phyloP scores from a whole-genome alignment of 805 yeast species.

The Sungouiozyma intestinalis region DNA sequence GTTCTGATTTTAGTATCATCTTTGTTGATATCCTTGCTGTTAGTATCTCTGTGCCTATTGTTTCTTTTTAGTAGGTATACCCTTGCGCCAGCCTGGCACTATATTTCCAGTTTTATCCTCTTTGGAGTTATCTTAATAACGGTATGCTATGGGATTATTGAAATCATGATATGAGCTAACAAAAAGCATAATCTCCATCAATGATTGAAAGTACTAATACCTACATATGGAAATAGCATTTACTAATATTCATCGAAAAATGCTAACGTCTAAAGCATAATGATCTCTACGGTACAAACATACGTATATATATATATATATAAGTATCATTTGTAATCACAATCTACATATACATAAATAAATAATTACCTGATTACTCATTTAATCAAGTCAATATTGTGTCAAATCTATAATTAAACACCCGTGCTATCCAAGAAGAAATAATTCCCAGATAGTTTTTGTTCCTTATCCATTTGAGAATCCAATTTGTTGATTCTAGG shows the following conservation, averaged over 20 bases:
- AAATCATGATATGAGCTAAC: constrained; percentile 4
- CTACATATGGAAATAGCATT: too few species aligned
- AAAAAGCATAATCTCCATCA: too few species aligned
- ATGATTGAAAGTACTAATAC: too few species aligned
- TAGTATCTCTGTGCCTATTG: constrained; percentile 16
- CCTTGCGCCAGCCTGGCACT: constrained; percentile 28
- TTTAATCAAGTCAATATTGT: not conserved
- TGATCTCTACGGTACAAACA: too few species aligned
- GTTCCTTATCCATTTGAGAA: constrained; percentile 99
- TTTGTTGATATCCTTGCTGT: constrained; percentile 16
- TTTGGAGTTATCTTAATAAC: constrained; percentile 20
- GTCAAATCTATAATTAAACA: constrained; percentile 23
- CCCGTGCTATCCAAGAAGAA: constrained; percentile 79
- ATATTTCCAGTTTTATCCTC: constrained; percentile 16
- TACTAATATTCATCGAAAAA: too few species aligned
- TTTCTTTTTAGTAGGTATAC: constrained; percentile 23
- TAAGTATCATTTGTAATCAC: too few species aligned
- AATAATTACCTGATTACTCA: too few species aligned
- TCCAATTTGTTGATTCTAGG: constrained; percentile 97
- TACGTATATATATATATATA: too few species aligned
- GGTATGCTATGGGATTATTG: constrained; percentile 26
- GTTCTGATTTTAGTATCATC: constrained; percentile 15
- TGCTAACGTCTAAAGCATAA: too few species aligned
- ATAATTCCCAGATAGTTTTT: constrained; percentile 83
- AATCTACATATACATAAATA: not conserved